Base-by-base conservation (phyloP, 2,329 filamentous ascomycete genomes). In the Biscogniauxia sp. region DNA sequence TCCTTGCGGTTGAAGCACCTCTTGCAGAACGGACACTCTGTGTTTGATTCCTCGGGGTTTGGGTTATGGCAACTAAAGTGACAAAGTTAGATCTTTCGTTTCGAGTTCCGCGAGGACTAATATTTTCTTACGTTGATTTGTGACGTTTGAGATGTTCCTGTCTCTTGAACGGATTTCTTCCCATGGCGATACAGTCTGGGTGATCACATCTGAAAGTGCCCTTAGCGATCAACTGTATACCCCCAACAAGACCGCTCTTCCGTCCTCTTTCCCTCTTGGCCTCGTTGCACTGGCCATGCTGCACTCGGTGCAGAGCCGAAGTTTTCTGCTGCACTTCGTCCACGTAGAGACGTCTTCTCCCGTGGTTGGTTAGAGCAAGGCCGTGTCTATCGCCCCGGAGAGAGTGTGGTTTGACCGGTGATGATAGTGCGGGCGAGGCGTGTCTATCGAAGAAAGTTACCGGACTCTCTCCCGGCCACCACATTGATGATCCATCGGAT, bases 101-200 rank as follows among this genome's bases (percentile, higher is more conserved):
- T 20, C 52, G 17, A 6, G 25, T 8, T 19, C 6, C 15, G 53
- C 49, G 58, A 49, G 55, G 53, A 45, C 15, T 8, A 45, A 2
- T 28, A 20, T 49, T 23, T 55, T 4, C 67, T 67, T 68, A 84
- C 82, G 80, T 80, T 57, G 77, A 77, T 56, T 80, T 76, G 68
- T 86, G 83, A 26, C 83, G 77, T 73, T 84, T 85, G 19, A 85
- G 72, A 63, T 86, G 83, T 70, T 86, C 83, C 23, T 79, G 80
- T 58, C 83, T 76, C 65, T 81, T 79, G 61, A 82, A 84, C 0
- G 77, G 77, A 65, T 79, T 67, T 52, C 61, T 60, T 9, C 57
- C 55, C 13, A 23, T 23, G 25, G 20, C 80, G 64, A 76, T 69
- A 69, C 82, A 85, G 26, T 76, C 76, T 6, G 75, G 75, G 32